These are phyloP conservation scores for Bifiguratus adelaidae DNA, from an alignment of 192 early-diverging fungal species.

Conservation along the genomic window DNA sequence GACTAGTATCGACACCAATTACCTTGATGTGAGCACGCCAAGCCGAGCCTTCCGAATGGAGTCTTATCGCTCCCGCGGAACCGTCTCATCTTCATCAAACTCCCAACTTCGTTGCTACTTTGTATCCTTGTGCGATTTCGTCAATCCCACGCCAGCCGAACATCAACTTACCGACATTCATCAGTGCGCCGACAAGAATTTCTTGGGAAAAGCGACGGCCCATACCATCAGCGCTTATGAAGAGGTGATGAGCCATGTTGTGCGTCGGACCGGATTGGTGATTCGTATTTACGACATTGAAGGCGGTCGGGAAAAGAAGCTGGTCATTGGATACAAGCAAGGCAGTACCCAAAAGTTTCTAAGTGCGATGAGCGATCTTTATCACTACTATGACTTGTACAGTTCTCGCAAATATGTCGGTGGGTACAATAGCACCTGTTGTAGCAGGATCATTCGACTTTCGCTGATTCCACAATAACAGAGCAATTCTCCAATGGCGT, in stretches of 20 bases:
- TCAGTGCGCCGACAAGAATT: slow-evolving; percentile 80
- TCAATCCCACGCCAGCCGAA: slow-evolving; percentile 64
- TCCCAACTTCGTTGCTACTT: slow-evolving; percentile 94
- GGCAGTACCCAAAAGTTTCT: slow-evolving; percentile 87
- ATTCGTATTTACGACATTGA: slow-evolving; percentile 87
- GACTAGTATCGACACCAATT: slow-evolving; percentile 89
- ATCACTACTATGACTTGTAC: slow-evolving; percentile 95
- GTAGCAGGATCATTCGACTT: background rate
- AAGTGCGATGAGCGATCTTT: slow-evolving; percentile 92
- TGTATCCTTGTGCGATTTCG: slow-evolving; percentile 85
- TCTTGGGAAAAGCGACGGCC: slow-evolving; percentile 92
- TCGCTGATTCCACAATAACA: slow-evolving; percentile 8
- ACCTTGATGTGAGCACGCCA: slow-evolving; percentile 69
- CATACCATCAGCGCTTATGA: slow-evolving; percentile 85
- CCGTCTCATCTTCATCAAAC: slow-evolving; percentile 73
- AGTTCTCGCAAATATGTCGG: slow-evolving; percentile 95
- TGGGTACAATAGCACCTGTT: slow-evolving; percentile 14
- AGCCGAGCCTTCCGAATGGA: slow-evolving; percentile 80
- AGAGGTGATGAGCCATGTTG: slow-evolving; percentile 76
- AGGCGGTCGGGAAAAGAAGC: slow-evolving; percentile 73
- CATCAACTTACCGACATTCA: slow-evolving; percentile 67
- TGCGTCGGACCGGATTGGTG: slow-evolving; percentile 88
- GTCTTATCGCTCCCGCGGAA: slow-evolving; percentile 91
- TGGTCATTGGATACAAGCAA: slow-evolving; percentile 90
- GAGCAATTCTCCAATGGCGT: slow-evolving; percentile 99